Conservation (phyloP, 2,329 filamentous ascomycete genomes). For the Aspergillus candidus region DNA sequence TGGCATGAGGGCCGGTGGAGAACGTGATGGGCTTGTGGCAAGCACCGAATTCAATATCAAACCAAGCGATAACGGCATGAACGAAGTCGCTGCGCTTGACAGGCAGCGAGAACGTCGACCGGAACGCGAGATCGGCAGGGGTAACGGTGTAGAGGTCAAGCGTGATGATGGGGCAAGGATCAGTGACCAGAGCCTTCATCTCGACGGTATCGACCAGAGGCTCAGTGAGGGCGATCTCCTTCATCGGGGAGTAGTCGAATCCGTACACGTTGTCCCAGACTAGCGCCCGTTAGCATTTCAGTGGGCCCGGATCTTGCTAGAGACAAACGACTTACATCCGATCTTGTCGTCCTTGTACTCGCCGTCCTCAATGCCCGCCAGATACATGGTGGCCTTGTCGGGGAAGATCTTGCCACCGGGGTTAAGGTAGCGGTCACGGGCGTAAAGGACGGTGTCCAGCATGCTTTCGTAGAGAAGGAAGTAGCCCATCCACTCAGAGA, state of each 20-base stretch:
- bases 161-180: conserved; percentile 75
- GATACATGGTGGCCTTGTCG: conserved; percentile 96
- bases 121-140: conserved; percentile 76
- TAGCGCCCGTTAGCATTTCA: conserved; percentile 38
- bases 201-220: conserved; percentile 97
- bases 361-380: conserved; percentile 95
- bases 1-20: conserved; percentile 94
- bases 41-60: conserved; percentile 96
- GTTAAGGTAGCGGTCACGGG: conserved; percentile 82
- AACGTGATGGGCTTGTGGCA: conserved; percentile 98
- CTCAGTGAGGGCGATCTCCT: conserved; percentile 87
- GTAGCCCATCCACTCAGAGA: conserved; percentile 99
- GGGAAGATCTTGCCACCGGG: conserved; percentile 93
- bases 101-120: conserved; percentile 66
- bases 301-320: neutral
- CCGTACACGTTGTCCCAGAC: conserved; percentile 99
- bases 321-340: conserved; percentile 67
- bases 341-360: conserved; percentile 99
- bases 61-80: conserved; percentile 95
- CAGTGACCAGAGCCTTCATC: conserved; percentile 92
- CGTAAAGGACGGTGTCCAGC: conserved; percentile 96
- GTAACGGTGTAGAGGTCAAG: conserved; percentile 92
- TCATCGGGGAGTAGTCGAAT: conserved; percentile 92
- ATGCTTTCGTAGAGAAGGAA: conserved; percentile 98
- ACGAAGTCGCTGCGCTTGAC: conserved; percentile 87